Base-by-base conservation (phyloP, 1,284 basidiomycete species). In the Tremellales sp. region DNA sequence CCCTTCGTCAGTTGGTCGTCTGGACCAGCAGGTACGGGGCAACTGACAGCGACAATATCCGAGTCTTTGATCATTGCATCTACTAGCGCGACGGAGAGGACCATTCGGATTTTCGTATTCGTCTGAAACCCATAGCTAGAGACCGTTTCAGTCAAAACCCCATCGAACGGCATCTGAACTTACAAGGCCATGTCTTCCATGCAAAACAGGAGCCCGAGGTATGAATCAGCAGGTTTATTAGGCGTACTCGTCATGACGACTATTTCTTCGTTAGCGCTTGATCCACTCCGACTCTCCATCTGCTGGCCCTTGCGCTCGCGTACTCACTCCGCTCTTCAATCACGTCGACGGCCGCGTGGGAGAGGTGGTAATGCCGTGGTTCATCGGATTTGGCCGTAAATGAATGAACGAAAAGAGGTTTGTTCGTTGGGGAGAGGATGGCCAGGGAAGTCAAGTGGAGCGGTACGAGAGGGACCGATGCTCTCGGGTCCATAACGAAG, bases 161-260 rank as follows among this genome's bases (percentile, higher is more conserved):
- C 11, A n/a, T n/a, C n/a, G n/a, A n/a, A 15, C 7, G 24, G 13
- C 23, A 7, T 10, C 15, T 19, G 7, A 10, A 66, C 71, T 49
- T 53, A 75, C 73, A 73, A 68, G 2, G 71, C 73, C 64, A 73
- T 69, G 48, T 75, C 73, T 51, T 75, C 73, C 70, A 75, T 73
- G 48, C 68, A 72, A 52, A 72, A 73, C 25, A 75, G 52, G n/a
- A 75, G 49, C 24, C 72, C 73, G n/a, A 75, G 62, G 43, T 69
- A 73, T 15, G 58, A 60, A 41, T 73, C 72, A 1, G 70, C 67
- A n/a, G 70, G 70, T 45, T 66, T 65, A 21, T 54, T 67, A 4
- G 68, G 64, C 19, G 64, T 61, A 6, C 61, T 60, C 27, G 65
- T 68, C 66, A 70, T 69, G 25, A 70, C 62, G 57, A 72, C 70